Conservation (phyloP, 208 protist genomes). For the Acanthamoeba sp. region DNA sequence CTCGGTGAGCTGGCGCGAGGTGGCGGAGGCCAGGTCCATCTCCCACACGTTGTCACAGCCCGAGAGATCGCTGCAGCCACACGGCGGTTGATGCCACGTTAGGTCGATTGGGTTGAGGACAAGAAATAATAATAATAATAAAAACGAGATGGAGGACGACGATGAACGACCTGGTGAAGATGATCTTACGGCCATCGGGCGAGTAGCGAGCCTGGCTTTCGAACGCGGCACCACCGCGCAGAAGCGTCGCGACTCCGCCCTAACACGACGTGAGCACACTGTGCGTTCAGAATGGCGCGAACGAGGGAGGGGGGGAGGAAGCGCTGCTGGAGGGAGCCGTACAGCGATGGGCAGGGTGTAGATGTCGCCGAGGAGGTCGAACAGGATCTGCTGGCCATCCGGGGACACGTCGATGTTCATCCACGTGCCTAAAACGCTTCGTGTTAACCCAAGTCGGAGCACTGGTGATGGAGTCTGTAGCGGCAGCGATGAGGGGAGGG, state of each 20-base stretch:
- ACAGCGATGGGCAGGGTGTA: slow-evolving; percentile 55
- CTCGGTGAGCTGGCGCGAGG: not conserved
- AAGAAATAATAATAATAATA: too few relatives aligned
- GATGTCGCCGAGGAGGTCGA: slow-evolving; percentile 70
- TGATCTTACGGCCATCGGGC: slow-evolving; percentile 30
- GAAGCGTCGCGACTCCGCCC: not conserved
- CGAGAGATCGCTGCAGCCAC: slow-evolving; percentile 4
- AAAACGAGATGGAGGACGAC: not conserved
- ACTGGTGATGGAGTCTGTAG: too few relatives aligned
- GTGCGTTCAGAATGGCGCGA: not conserved
- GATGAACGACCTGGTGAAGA: slow-evolving; percentile 1
- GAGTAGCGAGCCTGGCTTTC: slow-evolving; percentile 32
- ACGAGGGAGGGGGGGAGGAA: not conserved
- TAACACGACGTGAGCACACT: not conserved
- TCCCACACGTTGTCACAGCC: slow-evolving; percentile 71
- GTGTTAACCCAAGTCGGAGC: not conserved
- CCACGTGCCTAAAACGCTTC: not conserved
- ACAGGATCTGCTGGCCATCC: slow-evolving; percentile 50
- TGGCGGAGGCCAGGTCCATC: not conserved
- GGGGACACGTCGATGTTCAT: slow-evolving; percentile 45
- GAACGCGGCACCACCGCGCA: slow-evolving; percentile 16
- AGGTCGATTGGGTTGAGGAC: too few relatives aligned
- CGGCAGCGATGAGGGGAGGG: not conserved
- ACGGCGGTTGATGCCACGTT: not conserved
- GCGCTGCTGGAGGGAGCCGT: not conserved